Percentiles rank a stretch among this genome's conserved stretches.
Evolutionary conservation across 805 yeast species (phyloP).

Genomic region (Saturnispora dispora): DNA sequence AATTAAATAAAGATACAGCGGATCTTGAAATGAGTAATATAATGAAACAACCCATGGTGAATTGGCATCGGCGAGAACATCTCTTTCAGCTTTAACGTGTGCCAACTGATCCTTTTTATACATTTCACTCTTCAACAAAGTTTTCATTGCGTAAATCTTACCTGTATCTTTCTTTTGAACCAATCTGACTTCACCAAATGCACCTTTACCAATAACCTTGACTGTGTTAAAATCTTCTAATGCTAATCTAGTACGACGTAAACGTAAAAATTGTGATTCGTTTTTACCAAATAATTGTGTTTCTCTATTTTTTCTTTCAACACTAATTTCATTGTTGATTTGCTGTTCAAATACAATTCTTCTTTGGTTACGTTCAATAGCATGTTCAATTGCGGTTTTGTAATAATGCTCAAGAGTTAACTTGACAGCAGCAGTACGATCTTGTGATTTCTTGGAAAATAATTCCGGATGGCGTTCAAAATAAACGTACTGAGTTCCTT

Average conservation of each 20-base stretch:
- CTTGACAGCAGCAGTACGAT: constrained; percentile 76
- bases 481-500: constrained; percentile 43
- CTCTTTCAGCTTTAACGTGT: constrained; percentile 93
- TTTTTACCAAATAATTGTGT: constrained; percentile 76
- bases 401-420: constrained; percentile 76
- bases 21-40: constrained; percentile 75
- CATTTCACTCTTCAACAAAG: constrained; percentile 84
- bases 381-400: constrained; percentile 78
- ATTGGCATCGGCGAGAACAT: constrained; percentile 84
- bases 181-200: constrained; percentile 92
- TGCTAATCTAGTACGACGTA: constrained; percentile 74
- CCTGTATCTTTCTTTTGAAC: constrained; percentile 92
- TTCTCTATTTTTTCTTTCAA: constrained; percentile 78
- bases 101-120: constrained; percentile 90
- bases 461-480: constrained; percentile 79
- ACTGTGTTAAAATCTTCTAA: constrained; percentile 82
- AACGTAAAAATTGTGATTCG: constrained; percentile 77
- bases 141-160: constrained; percentile 90
- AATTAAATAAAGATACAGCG: constrained; percentile 62
- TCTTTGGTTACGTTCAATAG: constrained; percentile 92
- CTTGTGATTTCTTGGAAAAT: constrained; percentile 66
- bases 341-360: constrained; percentile 75
- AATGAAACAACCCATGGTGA: constrained; percentile 84
- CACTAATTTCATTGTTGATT: constrained; percentile 62
- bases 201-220: constrained; percentile 91